These are phyloP conservation scores for Yamagishiella unicocca DNA, from an alignment of 139 green algal species.

Conservation along the genomic window DNA sequence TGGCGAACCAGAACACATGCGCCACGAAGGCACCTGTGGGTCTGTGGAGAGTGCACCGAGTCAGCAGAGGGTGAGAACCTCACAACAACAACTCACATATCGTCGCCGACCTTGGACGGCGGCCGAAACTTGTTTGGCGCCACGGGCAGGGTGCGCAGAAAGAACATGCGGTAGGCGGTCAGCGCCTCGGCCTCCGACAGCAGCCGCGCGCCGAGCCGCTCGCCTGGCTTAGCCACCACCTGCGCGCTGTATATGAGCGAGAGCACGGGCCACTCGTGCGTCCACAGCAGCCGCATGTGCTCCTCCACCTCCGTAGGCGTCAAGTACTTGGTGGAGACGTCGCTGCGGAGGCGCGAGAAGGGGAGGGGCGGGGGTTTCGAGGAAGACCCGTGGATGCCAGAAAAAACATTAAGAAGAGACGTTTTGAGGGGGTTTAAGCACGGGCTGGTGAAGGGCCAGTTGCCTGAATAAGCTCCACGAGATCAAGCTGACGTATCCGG, in stretches of 20 bases:
- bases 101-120: conserved; percentile 72
- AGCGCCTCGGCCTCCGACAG: conserved; percentile 23
- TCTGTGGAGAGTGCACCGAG: no score
- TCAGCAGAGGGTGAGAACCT: no score
- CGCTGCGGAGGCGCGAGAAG: conserved; percentile 23
- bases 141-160: conserved; percentile 90
- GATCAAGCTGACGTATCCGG: no score
- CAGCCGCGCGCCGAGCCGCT: not conserved
- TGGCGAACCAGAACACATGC: no score
- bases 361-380: no score
- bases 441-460: no score
- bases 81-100: conserved; percentile 56
- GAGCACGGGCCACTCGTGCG: conserved; percentile 76
- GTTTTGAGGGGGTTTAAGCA: no score
- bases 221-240: not conserved
- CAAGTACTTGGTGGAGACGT: conserved; percentile 74
- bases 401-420: no score
- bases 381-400: no score
- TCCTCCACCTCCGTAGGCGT: conserved; percentile 82
- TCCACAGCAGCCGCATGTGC: conserved; percentile 85
- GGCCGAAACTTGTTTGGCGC: conserved; percentile 94
- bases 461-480: no score
- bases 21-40: no score
- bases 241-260: conserved; percentile 70
- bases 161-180: conserved; percentile 84